Evolutionary conservation across 306 rosid genomes (phyloP).

Genomic region (Cicer chorassanicum): DNA sequence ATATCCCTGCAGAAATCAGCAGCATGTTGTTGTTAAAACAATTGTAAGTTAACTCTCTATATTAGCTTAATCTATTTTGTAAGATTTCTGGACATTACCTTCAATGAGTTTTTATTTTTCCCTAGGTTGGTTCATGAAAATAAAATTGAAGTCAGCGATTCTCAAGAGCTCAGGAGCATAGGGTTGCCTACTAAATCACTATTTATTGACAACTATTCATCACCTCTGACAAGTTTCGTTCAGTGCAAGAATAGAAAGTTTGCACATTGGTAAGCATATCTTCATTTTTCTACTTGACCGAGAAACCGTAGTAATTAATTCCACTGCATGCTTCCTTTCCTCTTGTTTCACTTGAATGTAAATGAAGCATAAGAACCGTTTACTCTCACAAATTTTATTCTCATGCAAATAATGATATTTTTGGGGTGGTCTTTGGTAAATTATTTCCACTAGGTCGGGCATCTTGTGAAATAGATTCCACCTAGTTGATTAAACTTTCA

Average conservation of each 20-base stretch:
- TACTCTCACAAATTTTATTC: conserved; percentile 6
- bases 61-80: conserved; percentile 2
- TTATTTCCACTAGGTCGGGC: conserved; percentile 20
- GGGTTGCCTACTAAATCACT: conserved; percentile 51
- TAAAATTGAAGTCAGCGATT: conserved; percentile 59
- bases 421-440: not conserved
- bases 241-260: conserved; percentile 63
- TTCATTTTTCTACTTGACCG: conserved; percentile 22
- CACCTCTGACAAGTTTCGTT: conserved; percentile 40
- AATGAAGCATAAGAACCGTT: conserved; percentile 8
- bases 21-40: conserved; percentile 51
- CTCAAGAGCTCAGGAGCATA: conserved; percentile 49
- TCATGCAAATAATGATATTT: conserved; percentile 22
- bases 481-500: conserved; percentile 3
- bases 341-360: conserved; percentile 20
- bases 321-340: conserved; percentile 30
- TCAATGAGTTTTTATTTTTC: conserved; percentile 35
- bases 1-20: conserved; percentile 63
- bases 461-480: conserved; percentile 10
- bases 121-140: conserved; percentile 69
- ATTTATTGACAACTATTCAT: conserved; percentile 52
- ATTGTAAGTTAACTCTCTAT: conserved; percentile 66
- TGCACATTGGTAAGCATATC: conserved; percentile 62
- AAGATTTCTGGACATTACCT: conserved; percentile 37
- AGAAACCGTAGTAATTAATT: conserved; percentile 15